Conservation (phyloP, 1,139 yeast genomes). For the Oligophagozyma castellii region DNA sequence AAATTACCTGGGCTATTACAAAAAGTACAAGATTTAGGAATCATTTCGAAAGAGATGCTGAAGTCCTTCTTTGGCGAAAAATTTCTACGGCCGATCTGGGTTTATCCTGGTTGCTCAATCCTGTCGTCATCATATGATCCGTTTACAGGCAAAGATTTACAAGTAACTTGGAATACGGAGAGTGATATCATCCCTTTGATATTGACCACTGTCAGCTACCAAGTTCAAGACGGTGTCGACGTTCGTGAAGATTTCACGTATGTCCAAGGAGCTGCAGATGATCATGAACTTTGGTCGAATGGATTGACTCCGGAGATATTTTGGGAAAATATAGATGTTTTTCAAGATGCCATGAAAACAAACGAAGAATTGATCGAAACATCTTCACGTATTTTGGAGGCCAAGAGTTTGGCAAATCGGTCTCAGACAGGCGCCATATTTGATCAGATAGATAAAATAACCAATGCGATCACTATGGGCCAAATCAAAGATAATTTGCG, state of each 20-base stretch:
- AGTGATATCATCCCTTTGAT: slow-evolving; percentile 31
- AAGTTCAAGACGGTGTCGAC: slow-evolving; percentile 41
- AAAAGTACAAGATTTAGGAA: slow-evolving; percentile 29
- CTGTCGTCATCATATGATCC: slow-evolving; percentile 12
- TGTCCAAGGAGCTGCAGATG: slow-evolving; percentile 90
- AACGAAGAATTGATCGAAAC: slow-evolving; percentile 28
- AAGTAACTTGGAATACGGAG: slow-evolving; percentile 11
- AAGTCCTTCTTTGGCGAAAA: slow-evolving; percentile 24
- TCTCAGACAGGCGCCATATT: slow-evolving; percentile 4
- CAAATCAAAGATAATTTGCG: slow-evolving; percentile 7
- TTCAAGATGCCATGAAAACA: slow-evolving; percentile 27
- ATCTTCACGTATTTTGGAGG: slow-evolving; percentile 7
- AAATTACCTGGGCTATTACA: slow-evolving; percentile 38
- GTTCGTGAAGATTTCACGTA: slow-evolving; percentile 38
- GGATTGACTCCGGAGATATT: slow-evolving; percentile 40
- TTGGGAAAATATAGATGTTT: slow-evolving; percentile 35
- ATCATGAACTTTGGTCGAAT: slow-evolving; percentile 75
- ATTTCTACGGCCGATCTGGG: slow-evolving; percentile 59
- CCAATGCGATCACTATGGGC: slow-evolving; percentile 14
- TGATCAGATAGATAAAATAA: slow-evolving; percentile 9
- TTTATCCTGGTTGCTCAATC: slow-evolving; percentile 41
- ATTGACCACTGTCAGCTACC: slow-evolving; percentile 52
- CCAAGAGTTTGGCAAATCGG: neutral
- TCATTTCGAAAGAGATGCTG: slow-evolving; percentile 28
- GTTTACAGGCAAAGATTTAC: slow-evolving; percentile 18